phyloP scores from a whole-genome alignment of 805 yeast species.

The Dipodascopsis uninucleata region DNA sequence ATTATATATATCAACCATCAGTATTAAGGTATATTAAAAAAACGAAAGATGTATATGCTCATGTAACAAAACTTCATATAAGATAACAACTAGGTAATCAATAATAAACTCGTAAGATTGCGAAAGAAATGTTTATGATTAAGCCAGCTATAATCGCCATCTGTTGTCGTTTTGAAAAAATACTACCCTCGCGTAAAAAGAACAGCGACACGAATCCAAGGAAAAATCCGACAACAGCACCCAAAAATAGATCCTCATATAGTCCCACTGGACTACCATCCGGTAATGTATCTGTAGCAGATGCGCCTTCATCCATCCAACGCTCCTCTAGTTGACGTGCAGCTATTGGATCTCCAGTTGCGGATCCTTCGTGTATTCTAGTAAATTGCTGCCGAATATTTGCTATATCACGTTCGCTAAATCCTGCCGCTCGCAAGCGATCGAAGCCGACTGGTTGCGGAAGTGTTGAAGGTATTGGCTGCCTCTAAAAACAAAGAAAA shows the following conservation, averaged over 20 bases:
- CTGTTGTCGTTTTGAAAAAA: conserved; percentile 56
- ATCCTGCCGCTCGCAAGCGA: conserved; percentile 76
- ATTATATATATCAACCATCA: neutral
- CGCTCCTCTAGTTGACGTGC: conserved; percentile 38
- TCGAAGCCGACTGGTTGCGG: conserved; percentile 85
- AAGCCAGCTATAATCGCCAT: conserved; percentile 73
- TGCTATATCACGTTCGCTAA: conserved; percentile 69
- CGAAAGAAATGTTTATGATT: conserved; percentile 63
- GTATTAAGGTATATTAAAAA: too few species aligned
- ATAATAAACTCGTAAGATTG: conserved; percentile 47
- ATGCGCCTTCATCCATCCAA: conserved; percentile 34
- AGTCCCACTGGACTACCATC: conserved; percentile 46
- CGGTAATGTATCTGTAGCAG: conserved; percentile 24
- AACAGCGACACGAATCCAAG: conserved; percentile 71
- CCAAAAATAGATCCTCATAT: conserved; percentile 59
- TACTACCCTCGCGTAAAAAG: conserved; percentile 52
- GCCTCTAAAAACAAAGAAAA: conserved; percentile 33
- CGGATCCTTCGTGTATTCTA: conserved; percentile 52
- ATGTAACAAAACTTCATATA: neutral
- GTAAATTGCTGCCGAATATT: conserved; percentile 73
- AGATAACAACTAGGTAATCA: neutral
- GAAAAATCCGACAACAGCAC: conserved; percentile 68
- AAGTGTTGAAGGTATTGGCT: conserved; percentile 49
- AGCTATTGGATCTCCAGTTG: conserved; percentile 47
- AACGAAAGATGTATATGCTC: too few species aligned